Evolutionary conservation across 768 basidiomycete species (phyloP).

Genomic region (Rhodotorula paludigena): DNA sequence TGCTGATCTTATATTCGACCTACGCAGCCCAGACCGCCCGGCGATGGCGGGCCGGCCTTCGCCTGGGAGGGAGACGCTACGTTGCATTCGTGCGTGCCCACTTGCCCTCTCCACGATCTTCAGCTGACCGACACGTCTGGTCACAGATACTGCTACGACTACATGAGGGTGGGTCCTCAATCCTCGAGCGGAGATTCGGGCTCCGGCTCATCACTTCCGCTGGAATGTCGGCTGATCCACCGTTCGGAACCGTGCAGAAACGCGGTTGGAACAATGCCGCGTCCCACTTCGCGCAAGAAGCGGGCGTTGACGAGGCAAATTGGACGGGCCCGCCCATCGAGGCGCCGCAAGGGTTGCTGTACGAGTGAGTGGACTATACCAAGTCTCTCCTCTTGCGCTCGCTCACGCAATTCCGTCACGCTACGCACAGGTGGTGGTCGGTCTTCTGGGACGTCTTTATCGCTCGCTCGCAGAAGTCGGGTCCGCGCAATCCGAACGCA

Average conservation of each 20-base stretch:
- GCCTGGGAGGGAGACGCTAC: slow-evolving; percentile 37
- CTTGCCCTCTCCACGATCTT: not conserved
- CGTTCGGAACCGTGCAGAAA: slow-evolving; percentile 16
- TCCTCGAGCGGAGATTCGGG: no score
- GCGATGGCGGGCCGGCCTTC: not conserved
- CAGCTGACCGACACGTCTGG: not conserved
- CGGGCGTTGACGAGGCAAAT: slow-evolving; percentile 29
- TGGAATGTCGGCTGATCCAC: no score
- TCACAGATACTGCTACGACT: slow-evolving; percentile 37
- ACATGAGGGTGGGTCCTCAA: slow-evolving; percentile 27
- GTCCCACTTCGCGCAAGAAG: slow-evolving; percentile 25
- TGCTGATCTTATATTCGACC: not conserved
- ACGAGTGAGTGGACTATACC: slow-evolving; percentile 42
- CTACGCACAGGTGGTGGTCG: slow-evolving; percentile 36
- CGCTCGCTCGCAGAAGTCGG: slow-evolving; percentile 33
- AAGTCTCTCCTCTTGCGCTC: no score
- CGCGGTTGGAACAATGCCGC: slow-evolving; percentile 37
- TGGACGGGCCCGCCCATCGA: slow-evolving; percentile 40
- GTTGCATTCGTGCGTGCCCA: slow-evolving; percentile 28
- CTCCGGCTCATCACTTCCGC: no score
- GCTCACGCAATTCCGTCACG: not conserved
- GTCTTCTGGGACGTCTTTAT: slow-evolving; percentile 42
- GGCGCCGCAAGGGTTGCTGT: slow-evolving; percentile 39
- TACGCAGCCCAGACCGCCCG: slow-evolving; percentile 1
- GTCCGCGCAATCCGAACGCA: slow-evolving; percentile 27